Conservation (phyloP, 176 grass and related monocot genomes). For the Phoenix roebelenii region DNA sequence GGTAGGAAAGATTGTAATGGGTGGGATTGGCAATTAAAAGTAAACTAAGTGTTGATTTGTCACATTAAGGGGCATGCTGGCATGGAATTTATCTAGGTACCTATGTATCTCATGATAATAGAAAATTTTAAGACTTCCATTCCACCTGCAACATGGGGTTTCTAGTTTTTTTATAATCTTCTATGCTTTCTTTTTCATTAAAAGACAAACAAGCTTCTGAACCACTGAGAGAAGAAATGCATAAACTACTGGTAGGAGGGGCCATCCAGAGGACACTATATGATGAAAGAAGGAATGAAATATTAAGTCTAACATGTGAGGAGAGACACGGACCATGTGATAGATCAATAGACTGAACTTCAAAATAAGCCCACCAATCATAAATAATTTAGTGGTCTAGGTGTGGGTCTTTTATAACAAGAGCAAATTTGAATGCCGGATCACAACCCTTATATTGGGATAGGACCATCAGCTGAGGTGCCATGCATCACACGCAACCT, state of each 20-base stretch:
- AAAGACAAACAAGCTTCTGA: background rate
- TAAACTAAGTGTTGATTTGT: background rate
- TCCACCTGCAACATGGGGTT: conserved; percentile 7
- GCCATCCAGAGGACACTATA: conserved; percentile 13
- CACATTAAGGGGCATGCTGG: background rate
- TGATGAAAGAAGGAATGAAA: conserved; percentile 23
- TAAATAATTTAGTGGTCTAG: background rate
- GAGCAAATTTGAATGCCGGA: background rate
- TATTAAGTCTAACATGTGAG: conserved; percentile 24
- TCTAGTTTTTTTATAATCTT: background rate
- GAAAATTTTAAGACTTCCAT: background rate
- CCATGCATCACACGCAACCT: no score
- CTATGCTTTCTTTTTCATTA: background rate
- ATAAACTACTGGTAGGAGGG: conserved; percentile 7
- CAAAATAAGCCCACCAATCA: background rate
- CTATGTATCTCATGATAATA: background rate
- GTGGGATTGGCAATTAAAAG: background rate
- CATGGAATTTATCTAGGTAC: background rate
- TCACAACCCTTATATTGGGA: no score
- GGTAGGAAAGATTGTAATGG: background rate
- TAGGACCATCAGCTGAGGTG: no score
- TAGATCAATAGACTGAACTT: conserved; percentile 32
- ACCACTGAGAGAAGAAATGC: background rate
- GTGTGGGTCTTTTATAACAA: background rate
- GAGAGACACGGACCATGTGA: conserved; percentile 33